Evolutionary conservation across 2,329 filamentous ascomycete species (phyloP).

Genomic region (Xylariaceae sp.): DNA sequence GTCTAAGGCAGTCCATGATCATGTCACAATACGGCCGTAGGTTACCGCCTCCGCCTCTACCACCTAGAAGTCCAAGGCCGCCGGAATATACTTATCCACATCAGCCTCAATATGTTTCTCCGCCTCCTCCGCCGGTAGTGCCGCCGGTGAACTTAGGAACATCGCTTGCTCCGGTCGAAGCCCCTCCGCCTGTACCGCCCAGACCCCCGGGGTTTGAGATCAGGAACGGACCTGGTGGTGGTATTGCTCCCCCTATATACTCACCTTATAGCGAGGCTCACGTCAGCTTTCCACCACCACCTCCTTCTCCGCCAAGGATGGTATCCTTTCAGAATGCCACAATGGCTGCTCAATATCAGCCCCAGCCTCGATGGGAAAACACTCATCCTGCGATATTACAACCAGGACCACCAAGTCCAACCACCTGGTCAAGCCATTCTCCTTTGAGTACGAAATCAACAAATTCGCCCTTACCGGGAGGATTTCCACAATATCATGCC

Average conservation of each 20-base stretch:
- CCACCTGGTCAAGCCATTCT: constrained; percentile 8
- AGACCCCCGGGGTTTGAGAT: constrained; percentile 17
- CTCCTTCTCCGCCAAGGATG: constrained; percentile 13
- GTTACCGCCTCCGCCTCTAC: constrained; percentile 18
- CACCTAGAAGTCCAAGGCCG: constrained; percentile 20
- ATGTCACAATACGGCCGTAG: constrained; percentile 13
- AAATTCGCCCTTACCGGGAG: constrained; percentile 2
- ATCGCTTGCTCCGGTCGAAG: neutral
- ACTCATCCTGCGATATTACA: neutral
- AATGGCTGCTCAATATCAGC: neutral
- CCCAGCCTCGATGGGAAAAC: neutral
- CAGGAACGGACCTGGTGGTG: neutral
- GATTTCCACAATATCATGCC: constrained; percentile 2
- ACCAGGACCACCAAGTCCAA: constrained; percentile 1
- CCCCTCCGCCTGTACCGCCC: constrained; percentile 19
- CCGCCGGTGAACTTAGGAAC: constrained; percentile 10
- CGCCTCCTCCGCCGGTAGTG: constrained; percentile 14
- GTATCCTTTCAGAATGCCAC: neutral
- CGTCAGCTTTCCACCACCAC: constrained; percentile 16
- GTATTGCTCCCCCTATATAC: neutral
- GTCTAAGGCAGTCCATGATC: too few species aligned
- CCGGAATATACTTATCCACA: constrained; percentile 2
- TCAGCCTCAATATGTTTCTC: constrained; percentile 8
- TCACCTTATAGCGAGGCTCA: constrained; percentile 5
- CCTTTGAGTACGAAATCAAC: constrained; percentile 2